phyloP scores from a whole-genome alignment of 495 filamentous ascomycete genomes.

The Lentithecium fluviatile region DNA sequence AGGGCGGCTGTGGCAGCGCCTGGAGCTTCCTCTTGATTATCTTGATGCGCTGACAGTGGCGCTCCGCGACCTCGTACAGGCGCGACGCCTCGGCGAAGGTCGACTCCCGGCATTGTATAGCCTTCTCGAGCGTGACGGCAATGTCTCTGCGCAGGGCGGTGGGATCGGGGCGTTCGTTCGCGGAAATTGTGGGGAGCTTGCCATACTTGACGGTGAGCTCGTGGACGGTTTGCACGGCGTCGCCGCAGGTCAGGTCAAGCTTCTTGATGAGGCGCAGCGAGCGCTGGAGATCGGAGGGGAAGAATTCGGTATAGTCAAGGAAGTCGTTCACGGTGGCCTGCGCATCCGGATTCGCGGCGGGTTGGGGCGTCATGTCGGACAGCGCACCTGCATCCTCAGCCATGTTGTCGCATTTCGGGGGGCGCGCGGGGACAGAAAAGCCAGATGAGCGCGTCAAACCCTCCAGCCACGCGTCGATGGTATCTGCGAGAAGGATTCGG shows the following conservation, averaged over 20 bases:
- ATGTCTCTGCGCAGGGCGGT: conserved; percentile 70
- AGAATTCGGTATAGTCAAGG: conserved; percentile 91
- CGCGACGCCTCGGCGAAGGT: conserved; percentile 80
- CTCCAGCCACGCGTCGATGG: conserved; percentile 35
- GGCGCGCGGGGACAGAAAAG: conserved; percentile 17
- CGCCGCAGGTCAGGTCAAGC: conserved; percentile 69
- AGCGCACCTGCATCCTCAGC: conserved; percentile 31
- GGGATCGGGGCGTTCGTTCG: conserved; percentile 54
- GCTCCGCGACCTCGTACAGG: conserved; percentile 72
- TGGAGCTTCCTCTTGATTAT: conserved; percentile 81
- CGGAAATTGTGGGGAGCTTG: conserved; percentile 60
- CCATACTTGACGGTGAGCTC: conserved; percentile 72
- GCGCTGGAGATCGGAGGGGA: conserved; percentile 86
- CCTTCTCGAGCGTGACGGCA: conserved; percentile 69
- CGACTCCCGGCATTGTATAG: conserved; percentile 71
- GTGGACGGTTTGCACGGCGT: conserved; percentile 66
- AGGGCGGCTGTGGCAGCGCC: conserved; percentile 68
- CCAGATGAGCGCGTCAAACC: conserved; percentile 29
- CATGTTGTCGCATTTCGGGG: conserved; percentile 30
- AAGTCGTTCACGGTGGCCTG: conserved; percentile 93
- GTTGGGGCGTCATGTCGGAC: conserved; percentile 40
- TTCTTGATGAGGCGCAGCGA: conserved; percentile 85
- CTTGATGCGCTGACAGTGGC: conserved; percentile 72
- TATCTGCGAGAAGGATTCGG: conserved; percentile 26
- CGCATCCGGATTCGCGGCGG: conserved; percentile 76